phyloP scores from a whole-genome alignment of 805 yeast genomes.

The Suhomyces sp. region DNA sequence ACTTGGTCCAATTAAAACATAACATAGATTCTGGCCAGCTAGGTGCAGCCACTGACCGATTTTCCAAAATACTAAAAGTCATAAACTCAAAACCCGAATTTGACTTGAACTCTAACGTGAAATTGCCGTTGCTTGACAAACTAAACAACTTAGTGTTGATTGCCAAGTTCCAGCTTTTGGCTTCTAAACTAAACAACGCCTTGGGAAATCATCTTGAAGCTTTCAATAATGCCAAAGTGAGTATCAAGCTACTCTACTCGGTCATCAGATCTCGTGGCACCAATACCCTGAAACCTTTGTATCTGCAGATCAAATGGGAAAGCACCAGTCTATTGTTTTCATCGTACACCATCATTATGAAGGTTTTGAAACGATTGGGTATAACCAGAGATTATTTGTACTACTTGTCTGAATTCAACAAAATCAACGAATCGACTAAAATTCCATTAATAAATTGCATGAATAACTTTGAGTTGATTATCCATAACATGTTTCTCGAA shows the following conservation, averaged over 20 bases:
- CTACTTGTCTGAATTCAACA: slow-evolving; percentile 49
- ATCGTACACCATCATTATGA: slow-evolving; percentile 40
- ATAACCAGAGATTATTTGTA: slow-evolving; percentile 56
- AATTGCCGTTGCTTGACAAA: slow-evolving; percentile 15
- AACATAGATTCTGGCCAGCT: slow-evolving; percentile 17
- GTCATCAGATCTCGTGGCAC: slow-evolving; percentile 42
- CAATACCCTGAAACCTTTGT: slow-evolving; percentile 14
- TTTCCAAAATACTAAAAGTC: slow-evolving; percentile 19
- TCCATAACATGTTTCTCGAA: slow-evolving; percentile 4
- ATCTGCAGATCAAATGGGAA: slow-evolving; percentile 32
- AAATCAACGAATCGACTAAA: slow-evolving; percentile 28
- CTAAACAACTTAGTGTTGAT: slow-evolving; percentile 28
- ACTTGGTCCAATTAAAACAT: slow-evolving; percentile 30
- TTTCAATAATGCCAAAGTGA: slow-evolving; percentile 42
- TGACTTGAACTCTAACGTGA: slow-evolving; percentile 14
- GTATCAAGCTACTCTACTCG: slow-evolving; percentile 53
- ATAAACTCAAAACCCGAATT: slow-evolving; percentile 29
- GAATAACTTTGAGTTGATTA: slow-evolving; percentile 11
- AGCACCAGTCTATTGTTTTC: slow-evolving; percentile 33
- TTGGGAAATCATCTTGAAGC: slow-evolving; percentile 24
- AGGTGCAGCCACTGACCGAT: slow-evolving; percentile 20
- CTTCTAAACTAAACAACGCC: slow-evolving; percentile 22
- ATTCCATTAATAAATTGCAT: slow-evolving; percentile 21
- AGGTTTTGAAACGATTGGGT: slow-evolving; percentile 47
- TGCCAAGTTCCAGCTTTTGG: slow-evolving; percentile 34